phyloP scores from a whole-genome alignment of 106 monocot genomes.

The Ottelia alismoides region DNA sequence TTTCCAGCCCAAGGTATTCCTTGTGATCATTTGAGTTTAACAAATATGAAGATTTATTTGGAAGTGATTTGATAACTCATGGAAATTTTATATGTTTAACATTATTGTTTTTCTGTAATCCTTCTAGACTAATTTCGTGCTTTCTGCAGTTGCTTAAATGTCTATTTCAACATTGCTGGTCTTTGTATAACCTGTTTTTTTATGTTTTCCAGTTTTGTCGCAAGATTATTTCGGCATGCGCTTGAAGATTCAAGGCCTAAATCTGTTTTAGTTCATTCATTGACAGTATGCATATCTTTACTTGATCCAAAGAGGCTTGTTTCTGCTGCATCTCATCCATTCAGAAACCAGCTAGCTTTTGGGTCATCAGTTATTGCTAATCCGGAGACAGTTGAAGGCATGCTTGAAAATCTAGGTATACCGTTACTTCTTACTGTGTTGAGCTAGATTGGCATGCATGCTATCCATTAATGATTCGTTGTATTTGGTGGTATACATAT shows the following conservation, averaged over 20 bases:
- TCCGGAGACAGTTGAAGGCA: background rate
- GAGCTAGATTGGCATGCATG: no score
- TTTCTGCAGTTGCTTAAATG: background rate
- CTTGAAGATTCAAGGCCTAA: slow-evolving; percentile 7
- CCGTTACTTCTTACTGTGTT: no score
- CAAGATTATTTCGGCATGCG: slow-evolving; percentile 9
- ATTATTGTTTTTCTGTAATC: no score
- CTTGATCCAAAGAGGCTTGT: slow-evolving; percentile 5
- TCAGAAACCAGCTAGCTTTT: background rate
- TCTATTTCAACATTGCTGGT: background rate
- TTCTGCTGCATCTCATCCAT: background rate
- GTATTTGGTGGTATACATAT: no score
- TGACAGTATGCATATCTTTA: slow-evolving; percentile 6
- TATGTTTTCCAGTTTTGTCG: slow-evolving; percentile 6
- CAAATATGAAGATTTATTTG: no score
- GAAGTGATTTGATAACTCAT: no score
- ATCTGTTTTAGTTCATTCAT: slow-evolving; percentile 8
- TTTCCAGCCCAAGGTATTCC: slow-evolving; percentile 9
- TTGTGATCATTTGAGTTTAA: no score
- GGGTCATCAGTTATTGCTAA: background rate
- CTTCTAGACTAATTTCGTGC: background rate
- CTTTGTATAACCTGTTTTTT: background rate
- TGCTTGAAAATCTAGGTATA: slow-evolving; percentile 4
- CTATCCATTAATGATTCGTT: no score
- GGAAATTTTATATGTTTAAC: no score